These are phyloP conservation scores for Cordia subcordata DNA, from an alignment of 257 asterid species.

Conservation along the genomic window DNA sequence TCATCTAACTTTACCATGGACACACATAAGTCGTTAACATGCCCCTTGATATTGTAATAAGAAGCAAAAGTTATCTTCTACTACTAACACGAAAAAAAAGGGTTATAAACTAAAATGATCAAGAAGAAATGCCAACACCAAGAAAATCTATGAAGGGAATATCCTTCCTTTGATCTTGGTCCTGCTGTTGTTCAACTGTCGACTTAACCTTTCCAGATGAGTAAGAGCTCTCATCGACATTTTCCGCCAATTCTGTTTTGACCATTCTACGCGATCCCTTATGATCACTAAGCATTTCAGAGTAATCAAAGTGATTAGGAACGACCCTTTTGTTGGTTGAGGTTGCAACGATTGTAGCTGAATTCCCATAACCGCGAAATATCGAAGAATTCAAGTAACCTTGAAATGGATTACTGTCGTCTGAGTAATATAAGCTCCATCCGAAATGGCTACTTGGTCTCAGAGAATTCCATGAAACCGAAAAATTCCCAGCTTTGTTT, in stretches of 20 bases:
- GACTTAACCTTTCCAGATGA: conserved; percentile 18
- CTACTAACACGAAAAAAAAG: too few species aligned
- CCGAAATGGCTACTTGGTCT: conserved; percentile 9
- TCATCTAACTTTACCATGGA: conserved; percentile 8
- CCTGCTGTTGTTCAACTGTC: conserved; percentile 18
- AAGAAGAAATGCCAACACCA: conserved; percentile 81
- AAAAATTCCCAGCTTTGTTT: conserved; percentile 34
- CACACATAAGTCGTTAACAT: neutral
- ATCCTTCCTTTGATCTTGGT: conserved; percentile 43
- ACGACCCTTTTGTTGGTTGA: neutral
- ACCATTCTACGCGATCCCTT: too few species aligned
- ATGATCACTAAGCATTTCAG: too few species aligned
- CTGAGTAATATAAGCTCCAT: too few species aligned
- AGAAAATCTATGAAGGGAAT: conserved; percentile 88
- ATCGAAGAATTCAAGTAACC: conserved; percentile 26
- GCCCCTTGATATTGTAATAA: neutral
- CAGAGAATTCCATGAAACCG: conserved; percentile 47
- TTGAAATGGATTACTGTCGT: conserved; percentile 7
- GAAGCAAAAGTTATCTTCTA: neutral
- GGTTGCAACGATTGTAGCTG: neutral
- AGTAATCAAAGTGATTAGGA: too few species aligned
- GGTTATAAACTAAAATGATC: conserved; percentile 6
- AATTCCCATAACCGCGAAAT: conserved; percentile 26
- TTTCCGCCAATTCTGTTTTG: neutral
- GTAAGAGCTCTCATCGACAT: conserved; percentile 8